These are phyloP conservation scores for Arthroderma sp. DNA, from an alignment of 2,329 filamentous ascomycete genomes.

Conservation along the genomic window DNA sequence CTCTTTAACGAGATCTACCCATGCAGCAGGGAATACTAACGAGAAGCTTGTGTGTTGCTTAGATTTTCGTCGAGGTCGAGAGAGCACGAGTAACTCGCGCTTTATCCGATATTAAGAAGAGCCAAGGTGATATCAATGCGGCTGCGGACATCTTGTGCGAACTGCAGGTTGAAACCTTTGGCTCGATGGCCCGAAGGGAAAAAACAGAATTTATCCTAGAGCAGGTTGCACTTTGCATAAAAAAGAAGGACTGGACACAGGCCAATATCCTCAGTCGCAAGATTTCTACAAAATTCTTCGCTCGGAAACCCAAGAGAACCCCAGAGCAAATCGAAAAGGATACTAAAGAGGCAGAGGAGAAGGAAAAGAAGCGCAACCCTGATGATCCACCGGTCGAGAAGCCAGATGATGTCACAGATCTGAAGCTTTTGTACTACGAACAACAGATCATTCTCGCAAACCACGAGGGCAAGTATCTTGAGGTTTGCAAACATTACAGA, in stretches of 20 bases:
- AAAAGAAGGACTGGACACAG: constrained; percentile 92
- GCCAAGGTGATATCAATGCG: constrained; percentile 79
- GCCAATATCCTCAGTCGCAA: constrained; percentile 88
- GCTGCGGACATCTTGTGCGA: constrained; percentile 92
- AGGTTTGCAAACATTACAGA: constrained; percentile 95
- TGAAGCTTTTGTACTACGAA: constrained; percentile 93
- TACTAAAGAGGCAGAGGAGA: constrained; percentile 66
- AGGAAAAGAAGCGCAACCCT: constrained; percentile 62
- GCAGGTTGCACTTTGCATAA: constrained; percentile 88
- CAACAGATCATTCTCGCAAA: constrained; percentile 93
- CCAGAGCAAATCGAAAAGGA: constrained; percentile 83
- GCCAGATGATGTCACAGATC: constrained; percentile 82
- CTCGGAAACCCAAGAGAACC: constrained; percentile 82
- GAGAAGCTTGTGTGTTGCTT: constrained; percentile 1
- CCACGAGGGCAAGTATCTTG: constrained; percentile 94
- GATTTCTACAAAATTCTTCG: constrained; percentile 88
- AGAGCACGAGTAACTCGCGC: constrained; percentile 89
- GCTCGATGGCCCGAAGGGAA: constrained; percentile 90
- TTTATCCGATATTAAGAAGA: constrained; percentile 93
- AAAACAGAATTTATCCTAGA: constrained; percentile 98
- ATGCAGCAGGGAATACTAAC: neutral
- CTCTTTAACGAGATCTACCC: too few species aligned
- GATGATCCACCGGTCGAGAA: constrained; percentile 64
- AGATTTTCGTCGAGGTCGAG: constrained; percentile 99
- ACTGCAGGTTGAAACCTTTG: constrained; percentile 96